phyloP scores from a whole-genome alignment of 1,284 basidiomycete species.

The Vanrija pseudolonga region DNA sequence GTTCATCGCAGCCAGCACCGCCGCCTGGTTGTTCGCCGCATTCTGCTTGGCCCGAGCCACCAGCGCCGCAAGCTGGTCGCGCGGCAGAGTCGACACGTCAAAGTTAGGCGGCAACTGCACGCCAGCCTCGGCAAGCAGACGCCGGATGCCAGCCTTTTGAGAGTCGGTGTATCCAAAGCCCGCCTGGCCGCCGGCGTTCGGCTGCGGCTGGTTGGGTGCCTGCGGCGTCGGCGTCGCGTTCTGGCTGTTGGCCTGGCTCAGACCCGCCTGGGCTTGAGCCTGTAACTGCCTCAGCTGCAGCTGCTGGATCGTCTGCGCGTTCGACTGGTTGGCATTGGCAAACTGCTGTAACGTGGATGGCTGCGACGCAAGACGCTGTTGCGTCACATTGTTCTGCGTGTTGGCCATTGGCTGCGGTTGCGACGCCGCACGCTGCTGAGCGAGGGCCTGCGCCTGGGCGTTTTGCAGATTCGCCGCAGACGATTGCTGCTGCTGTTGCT shows the following conservation, averaged over 20 bases:
- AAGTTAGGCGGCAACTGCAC: conserved; percentile 14
- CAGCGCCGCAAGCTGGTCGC: conserved; percentile 11
- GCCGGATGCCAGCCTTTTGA: conserved; percentile 10
- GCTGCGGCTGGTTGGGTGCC: conserved; percentile 1
- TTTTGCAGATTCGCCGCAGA: neutral
- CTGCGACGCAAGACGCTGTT: conserved; percentile 3
- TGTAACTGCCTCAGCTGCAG: conserved; percentile 18
- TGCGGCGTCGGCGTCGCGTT: too few relatives aligned
- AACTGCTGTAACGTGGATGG: conserved; percentile 19
- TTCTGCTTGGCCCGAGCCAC: conserved; percentile 11
- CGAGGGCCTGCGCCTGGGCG: neutral
- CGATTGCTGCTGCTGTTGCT: neutral
- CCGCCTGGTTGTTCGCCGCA: neutral
- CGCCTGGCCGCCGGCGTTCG: neutral
- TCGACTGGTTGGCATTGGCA: conserved; percentile 15
- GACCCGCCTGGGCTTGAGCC: conserved; percentile 6
- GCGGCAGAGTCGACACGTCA: conserved; percentile 17
- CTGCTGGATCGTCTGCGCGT: conserved; percentile 17
- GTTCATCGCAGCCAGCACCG: neutral
- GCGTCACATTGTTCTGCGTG: neutral
- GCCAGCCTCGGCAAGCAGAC: conserved; percentile 12
- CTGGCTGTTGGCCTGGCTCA: neutral
- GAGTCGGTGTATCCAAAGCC: too few relatives aligned
- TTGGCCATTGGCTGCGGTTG: neutral
- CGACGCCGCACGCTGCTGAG: conserved; percentile 4